Percentiles rank a stretch among this genome's conserved stretches.
Conservation (phyloP, 257 asterid genomes). For the Datura wrightii region DNA sequence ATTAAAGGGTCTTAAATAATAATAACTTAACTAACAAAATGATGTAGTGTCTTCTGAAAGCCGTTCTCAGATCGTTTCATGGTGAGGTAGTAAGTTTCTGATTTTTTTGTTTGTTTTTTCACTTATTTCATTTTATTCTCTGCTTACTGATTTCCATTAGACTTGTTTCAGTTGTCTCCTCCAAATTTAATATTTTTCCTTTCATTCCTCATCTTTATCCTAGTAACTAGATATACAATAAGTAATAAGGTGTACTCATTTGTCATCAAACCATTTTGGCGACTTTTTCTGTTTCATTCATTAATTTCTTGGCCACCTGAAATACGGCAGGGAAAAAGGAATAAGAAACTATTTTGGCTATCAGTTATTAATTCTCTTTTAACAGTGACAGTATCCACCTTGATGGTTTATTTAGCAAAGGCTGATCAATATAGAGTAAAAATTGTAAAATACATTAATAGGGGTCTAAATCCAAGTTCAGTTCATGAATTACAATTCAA, state of each 20-base stretch:
- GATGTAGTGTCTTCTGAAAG: slow-evolving; percentile 59
- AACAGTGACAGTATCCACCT: slow-evolving; percentile 47
- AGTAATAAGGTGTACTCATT: slow-evolving; percentile 31
- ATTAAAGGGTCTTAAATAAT: slow-evolving; percentile 65
- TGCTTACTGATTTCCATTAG: background rate
- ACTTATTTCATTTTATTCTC: background rate
- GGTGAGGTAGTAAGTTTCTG: slow-evolving; percentile 41
- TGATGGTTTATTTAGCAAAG: slow-evolving; percentile 63
- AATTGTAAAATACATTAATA: slow-evolving; percentile 76
- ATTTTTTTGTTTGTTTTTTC: background rate
- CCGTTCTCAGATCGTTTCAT: slow-evolving; percentile 62
- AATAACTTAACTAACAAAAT: slow-evolving; percentile 62
- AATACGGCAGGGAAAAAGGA: slow-evolving; percentile 53
- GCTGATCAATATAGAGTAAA: slow-evolving; percentile 72
- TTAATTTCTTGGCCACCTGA: background rate
- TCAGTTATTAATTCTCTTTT: slow-evolving; percentile 56
- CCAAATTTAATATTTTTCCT: slow-evolving; percentile 73
- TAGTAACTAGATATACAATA: slow-evolving; percentile 63
- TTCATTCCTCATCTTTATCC: slow-evolving; percentile 84
- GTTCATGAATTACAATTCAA: slow-evolving; percentile 58
- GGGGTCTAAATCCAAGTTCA: slow-evolving; percentile 80
- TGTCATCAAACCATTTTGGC: background rate
- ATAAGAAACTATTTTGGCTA: slow-evolving; percentile 53
- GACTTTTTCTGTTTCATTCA: background rate
- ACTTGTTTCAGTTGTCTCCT: slow-evolving; percentile 67